Percentiles rank a stretch among this genome's conserved stretches.
These are phyloP conservation scores for Multifurca ochricompacta DNA, from an alignment of 768 basidiomycete genomes.

Conservation along the genomic window DNA sequence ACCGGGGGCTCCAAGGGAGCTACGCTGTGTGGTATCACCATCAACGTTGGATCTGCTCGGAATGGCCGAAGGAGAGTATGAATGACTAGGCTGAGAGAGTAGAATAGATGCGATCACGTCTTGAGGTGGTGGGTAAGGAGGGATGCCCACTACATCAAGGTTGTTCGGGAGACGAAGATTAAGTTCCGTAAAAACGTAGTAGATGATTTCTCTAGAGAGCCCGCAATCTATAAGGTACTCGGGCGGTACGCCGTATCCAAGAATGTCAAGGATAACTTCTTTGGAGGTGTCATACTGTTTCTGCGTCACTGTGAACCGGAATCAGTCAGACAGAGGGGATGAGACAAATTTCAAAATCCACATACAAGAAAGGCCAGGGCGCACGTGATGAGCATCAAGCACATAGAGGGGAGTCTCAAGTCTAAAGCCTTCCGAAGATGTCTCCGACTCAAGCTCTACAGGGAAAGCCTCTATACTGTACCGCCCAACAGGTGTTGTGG, in stretches of 20 bases:
- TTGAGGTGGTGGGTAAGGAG: conserved; percentile 43
- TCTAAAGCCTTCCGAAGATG: conserved; percentile 2
- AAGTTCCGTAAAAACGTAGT: conserved; percentile 71
- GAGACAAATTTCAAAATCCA: conserved; percentile 17
- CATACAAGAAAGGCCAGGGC: conserved; percentile 60
- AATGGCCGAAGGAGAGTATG: not conserved
- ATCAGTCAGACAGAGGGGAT: not conserved
- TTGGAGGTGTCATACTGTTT: conserved; percentile 64
- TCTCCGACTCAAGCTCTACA: not conserved
- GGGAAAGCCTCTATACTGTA: not conserved
- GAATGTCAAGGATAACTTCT: conserved; percentile 67
- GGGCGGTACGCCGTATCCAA: conserved; percentile 77
- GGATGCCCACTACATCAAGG: conserved; percentile 52
- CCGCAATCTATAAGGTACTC: conserved; percentile 66
- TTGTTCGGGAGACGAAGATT: conserved; percentile 64
- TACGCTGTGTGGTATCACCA: not conserved
- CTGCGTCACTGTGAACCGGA: conserved; percentile 65
- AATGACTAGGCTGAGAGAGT: conserved; percentile 14
- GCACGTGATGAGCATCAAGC: conserved; percentile 46
- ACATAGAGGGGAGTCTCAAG: conserved; percentile 24
- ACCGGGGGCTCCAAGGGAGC: conserved; percentile 22
- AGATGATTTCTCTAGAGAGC: conserved; percentile 62
- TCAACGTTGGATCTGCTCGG: not conserved
- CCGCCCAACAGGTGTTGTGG: not conserved
- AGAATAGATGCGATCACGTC: conserved; percentile 32